Base-by-base conservation (phyloP, 2,329 filamentous ascomycete genomes). In the Thyridium curvatum region DNA sequence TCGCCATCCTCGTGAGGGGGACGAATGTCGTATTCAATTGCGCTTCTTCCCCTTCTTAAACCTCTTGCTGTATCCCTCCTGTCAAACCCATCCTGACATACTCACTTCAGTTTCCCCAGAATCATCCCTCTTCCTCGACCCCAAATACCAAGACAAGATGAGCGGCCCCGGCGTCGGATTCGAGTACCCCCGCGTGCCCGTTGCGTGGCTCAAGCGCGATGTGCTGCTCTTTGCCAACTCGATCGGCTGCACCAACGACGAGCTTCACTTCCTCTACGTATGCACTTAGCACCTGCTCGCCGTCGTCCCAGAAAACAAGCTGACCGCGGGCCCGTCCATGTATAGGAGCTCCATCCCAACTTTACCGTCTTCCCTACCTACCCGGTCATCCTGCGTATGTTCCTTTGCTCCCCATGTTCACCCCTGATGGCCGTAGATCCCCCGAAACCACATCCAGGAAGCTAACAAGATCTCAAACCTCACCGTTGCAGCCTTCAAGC, bases 181-280 rank as follows among this genome's bases (percentile, higher is more conserved):
- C 64, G 78, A 93, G 63, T 94, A 85, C 60, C 86, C 87, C 41
- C 63, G 76, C 35, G 69, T 78, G 54, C 76, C 83, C 56, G 87
- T 94, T 10, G 77, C 82, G 52, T 96, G 89, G 90, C 64, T 86
- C 52, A 89, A 90, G 75, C 80, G 90, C 49, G 90, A 96, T 70
- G 79, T 82, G 29, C 72, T 96, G 45, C 80, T 97, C 45, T 96
- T 96, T 61, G 89, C 90, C 51, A 84, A 84, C 63, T 91, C 84
- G 66, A 91, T 96, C 59, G 90, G 90, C 41, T 82, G 46, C 56
- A 91, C 79, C 12, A 74, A 75, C n/a, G 82, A 94, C 52, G 90
- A 96, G 71, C 78, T 95, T 55, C 88, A 95, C 59, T 94, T 91
- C 59, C 81, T 95, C 65, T 96, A 89, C 54, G 88, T 93, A 72